Evolutionary conservation across 345 rosid genomes (phyloP).

Genomic region (Kandelia obovata): DNA sequence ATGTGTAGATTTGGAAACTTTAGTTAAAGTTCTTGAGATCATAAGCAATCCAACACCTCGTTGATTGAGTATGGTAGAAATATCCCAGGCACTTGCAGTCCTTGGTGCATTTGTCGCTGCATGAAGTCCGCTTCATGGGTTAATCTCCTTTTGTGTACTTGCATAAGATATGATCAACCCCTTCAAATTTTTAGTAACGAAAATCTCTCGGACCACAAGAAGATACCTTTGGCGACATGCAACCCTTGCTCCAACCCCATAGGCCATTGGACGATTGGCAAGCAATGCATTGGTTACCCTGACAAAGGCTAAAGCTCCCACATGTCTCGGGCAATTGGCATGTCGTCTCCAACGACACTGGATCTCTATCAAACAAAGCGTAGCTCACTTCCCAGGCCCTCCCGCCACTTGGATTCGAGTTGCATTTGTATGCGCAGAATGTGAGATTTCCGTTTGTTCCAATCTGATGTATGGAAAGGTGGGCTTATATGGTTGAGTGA

Average conservation of each 20-base stretch:
- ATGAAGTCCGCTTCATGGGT: slow-evolving; percentile 16
- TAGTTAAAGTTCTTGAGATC: slow-evolving; percentile 32
- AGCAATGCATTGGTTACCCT: slow-evolving; percentile 47
- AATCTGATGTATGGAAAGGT: slow-evolving; percentile 39
- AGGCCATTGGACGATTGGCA: slow-evolving; percentile 44
- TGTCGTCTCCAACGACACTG: slow-evolving; percentile 21
- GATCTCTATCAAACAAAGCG: slow-evolving; percentile 33
- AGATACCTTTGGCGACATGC: slow-evolving; percentile 26
- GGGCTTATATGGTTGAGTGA: neutral
- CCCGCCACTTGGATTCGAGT: slow-evolving; percentile 13
- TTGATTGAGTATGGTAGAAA: slow-evolving; percentile 21
- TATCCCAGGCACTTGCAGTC: slow-evolving; percentile 32
- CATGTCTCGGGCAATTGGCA: slow-evolving; percentile 46
- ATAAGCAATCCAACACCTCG: slow-evolving; percentile 32
- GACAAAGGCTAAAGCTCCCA: slow-evolving; percentile 47
- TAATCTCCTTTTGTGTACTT: slow-evolving; percentile 44
- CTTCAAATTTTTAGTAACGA: slow-evolving; percentile 41
- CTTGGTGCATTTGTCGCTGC: slow-evolving; percentile 30
- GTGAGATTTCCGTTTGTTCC: slow-evolving; percentile 47
- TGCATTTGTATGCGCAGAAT: slow-evolving; percentile 36
- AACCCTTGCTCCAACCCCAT: slow-evolving; percentile 39
- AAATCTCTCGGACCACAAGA: slow-evolving; percentile 31
- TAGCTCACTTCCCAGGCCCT: slow-evolving; percentile 41
- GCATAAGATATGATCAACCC: slow-evolving; percentile 48
- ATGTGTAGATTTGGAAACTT: slow-evolving; percentile 27